These are phyloP conservation scores for Paspalum vaginatum DNA, from an alignment of 176 grass and related monocot species.

Conservation along the genomic window DNA sequence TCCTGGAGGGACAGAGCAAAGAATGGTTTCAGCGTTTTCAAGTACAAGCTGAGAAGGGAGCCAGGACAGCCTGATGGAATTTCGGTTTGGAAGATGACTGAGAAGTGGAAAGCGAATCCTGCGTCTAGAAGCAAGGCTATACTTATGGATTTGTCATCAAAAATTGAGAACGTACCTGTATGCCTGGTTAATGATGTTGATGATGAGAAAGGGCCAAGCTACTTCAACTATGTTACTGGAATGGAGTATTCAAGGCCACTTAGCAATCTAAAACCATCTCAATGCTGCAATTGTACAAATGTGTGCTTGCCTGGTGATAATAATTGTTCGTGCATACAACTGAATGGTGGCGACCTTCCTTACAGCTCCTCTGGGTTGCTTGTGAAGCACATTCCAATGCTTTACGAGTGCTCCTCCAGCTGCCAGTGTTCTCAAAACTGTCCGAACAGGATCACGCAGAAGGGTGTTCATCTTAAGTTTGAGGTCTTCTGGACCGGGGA, in stretches of 20 bases:
- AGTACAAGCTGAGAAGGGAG: constrained; percentile 64
- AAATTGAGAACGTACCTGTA: constrained; percentile 53
- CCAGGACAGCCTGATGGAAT: constrained; percentile 61
- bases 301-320: constrained; percentile 66
- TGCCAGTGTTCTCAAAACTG: constrained; percentile 56
- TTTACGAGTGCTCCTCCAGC: constrained; percentile 56
- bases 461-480: constrained; percentile 53
- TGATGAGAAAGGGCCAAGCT: constrained; percentile 27
- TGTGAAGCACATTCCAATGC: constrained; percentile 35
- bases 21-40: constrained; percentile 60
- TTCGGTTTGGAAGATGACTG: constrained; percentile 68
- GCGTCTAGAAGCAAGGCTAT: constrained; percentile 46
- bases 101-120: constrained; percentile 72
- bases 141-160: constrained; percentile 49
- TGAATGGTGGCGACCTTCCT: constrained; percentile 58
- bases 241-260: constrained; percentile 39
- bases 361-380: constrained; percentile 52
- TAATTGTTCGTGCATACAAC: constrained; percentile 49
- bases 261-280: constrained; percentile 30
- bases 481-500: constrained; percentile 63
- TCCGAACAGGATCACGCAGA: constrained; percentile 62
- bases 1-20: constrained; percentile 53
- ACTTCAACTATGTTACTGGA: constrained; percentile 59
- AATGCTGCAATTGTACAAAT: constrained; percentile 53
- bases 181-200: constrained; percentile 64